These are phyloP conservation scores for Lasiodiplodia theobromae DNA, from an alignment of 2,329 filamentous ascomycete species.

Conservation along the genomic window DNA sequence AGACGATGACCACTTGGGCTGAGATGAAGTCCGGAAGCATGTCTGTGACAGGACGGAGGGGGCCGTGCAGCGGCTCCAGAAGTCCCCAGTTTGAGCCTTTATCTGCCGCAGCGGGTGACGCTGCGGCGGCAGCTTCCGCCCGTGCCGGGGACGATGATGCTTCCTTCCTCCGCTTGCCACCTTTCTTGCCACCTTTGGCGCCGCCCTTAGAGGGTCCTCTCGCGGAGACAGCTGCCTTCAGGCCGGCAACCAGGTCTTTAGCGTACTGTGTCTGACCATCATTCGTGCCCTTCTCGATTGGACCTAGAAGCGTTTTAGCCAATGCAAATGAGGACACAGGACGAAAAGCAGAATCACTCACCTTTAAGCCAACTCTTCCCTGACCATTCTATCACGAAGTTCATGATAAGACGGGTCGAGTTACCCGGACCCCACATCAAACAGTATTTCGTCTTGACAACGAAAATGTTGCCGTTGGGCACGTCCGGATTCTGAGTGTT, in stretches of 20 bases:
- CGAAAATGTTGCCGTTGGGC: slow-evolving; percentile 89
- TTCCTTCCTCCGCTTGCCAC: slow-evolving; percentile 66
- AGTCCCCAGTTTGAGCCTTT: slow-evolving; percentile 69
- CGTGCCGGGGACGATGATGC: slow-evolving; percentile 49
- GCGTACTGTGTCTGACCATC: slow-evolving; percentile 87
- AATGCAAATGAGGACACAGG: not conserved
- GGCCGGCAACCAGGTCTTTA: slow-evolving; percentile 76
- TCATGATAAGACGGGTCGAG: slow-evolving; percentile 83
- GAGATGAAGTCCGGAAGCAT: slow-evolving; percentile 75
- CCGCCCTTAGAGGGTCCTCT: slow-evolving; percentile 64
- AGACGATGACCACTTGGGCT: slow-evolving; percentile 77
- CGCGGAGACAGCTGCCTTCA: slow-evolving; percentile 76
- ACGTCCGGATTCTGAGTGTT: slow-evolving; percentile 93
- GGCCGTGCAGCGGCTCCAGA: slow-evolving; percentile 76
- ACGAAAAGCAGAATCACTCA: slow-evolving; percentile 48
- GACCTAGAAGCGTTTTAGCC: slow-evolving; percentile 61
- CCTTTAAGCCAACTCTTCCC: slow-evolving; percentile 98
- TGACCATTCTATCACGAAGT: slow-evolving; percentile 91
- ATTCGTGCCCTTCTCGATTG: slow-evolving; percentile 94
- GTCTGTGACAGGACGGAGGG: slow-evolving; percentile 74
- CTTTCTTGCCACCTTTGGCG: slow-evolving; percentile 50
- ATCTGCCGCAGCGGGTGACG: slow-evolving; percentile 33
- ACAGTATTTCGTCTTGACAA: slow-evolving; percentile 92
- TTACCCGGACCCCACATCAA: slow-evolving; percentile 91
- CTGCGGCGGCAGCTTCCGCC: slow-evolving; percentile 35